Evolutionary conservation across 352 stramenopile genomes (phyloP).

Genomic region (Pythium dissotocum): DNA sequence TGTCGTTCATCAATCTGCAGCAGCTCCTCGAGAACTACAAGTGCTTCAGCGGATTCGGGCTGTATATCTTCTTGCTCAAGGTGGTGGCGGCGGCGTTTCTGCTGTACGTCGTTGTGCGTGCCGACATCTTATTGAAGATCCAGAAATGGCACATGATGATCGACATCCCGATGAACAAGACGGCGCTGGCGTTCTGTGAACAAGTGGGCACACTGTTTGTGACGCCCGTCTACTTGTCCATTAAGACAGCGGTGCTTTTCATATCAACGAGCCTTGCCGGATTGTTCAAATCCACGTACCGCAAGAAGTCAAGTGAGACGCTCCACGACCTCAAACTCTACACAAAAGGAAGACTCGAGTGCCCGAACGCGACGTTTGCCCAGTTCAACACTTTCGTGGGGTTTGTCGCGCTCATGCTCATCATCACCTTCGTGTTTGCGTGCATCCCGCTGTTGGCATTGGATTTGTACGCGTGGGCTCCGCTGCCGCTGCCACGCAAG

Average conservation of each 20-base stretch:
- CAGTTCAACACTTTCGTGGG: conserved; percentile 43
- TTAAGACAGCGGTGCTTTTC: conserved; percentile 61
- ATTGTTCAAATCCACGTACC: conserved; percentile 29
- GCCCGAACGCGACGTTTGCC: conserved; percentile 23
- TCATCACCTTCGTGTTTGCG: conserved; percentile 47
- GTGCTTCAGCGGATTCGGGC: conserved; percentile 42
- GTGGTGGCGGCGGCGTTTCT: conserved; percentile 46
- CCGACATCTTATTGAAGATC: conserved; percentile 51
- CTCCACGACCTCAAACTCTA: conserved; percentile 30
- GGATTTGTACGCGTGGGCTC: conserved; percentile 57
- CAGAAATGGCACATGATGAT: conserved; percentile 40
- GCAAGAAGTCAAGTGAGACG: conserved; percentile 10
- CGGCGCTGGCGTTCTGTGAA: conserved; percentile 33
- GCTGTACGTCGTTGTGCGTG: conserved; percentile 57
- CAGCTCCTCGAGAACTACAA: conserved; percentile 42
- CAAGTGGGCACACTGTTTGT: conserved; percentile 49
- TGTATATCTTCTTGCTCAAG: conserved; percentile 30
- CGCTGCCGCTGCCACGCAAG: conserved; percentile 40
- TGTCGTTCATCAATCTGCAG: conserved; percentile 13
- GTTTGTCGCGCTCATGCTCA: conserved; percentile 37
- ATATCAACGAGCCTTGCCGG: conserved; percentile 38
- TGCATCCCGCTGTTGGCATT: conserved; percentile 51
- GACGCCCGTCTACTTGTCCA: conserved; percentile 48
- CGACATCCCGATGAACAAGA: conserved; percentile 43
- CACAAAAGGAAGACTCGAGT: conserved; percentile 8